Conservation (phyloP, 495 filamentous ascomycete species). For the Alectoria sarmentosa region DNA sequence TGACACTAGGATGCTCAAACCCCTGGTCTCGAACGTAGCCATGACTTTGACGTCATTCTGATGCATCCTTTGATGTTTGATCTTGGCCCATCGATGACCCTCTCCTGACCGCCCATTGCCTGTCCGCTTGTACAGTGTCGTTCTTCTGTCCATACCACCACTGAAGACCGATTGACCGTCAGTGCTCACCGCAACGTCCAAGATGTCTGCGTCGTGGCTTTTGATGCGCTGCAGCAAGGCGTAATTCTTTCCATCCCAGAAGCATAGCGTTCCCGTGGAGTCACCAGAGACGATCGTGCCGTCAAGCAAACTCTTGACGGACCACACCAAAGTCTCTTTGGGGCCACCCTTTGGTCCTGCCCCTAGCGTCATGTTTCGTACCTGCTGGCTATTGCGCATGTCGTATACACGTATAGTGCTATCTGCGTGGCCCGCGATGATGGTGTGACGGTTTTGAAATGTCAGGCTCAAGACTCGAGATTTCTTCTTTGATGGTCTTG, state of each 20-base stretch:
- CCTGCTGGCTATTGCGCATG: conserved; percentile 62
- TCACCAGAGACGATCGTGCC: conserved; percentile 92
- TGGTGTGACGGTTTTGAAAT: conserved; percentile 74
- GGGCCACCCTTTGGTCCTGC: conserved; percentile 65
- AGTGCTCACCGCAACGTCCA: conserved; percentile 70
- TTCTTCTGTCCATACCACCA: conserved; percentile 84
- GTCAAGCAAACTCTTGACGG: conserved; percentile 75
- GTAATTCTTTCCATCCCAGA: conserved; percentile 91
- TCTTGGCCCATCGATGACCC: conserved; percentile 67
- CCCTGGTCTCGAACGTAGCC: conserved; percentile 77
- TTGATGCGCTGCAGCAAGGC: conserved; percentile 77
- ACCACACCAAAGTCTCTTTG: conserved; percentile 86
- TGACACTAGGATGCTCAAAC: conserved; percentile 80
- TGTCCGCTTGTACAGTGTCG: conserved; percentile 63
- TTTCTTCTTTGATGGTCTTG: conserved; percentile 68
- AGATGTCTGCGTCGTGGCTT: conserved; percentile 80
- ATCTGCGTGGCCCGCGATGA: conserved; percentile 88
- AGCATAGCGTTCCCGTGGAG: conserved; percentile 83
- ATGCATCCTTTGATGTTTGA: conserved; percentile 77
- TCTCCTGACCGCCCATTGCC: conserved; percentile 49
- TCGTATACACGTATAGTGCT: conserved; percentile 88
- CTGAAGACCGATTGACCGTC: conserved; percentile 84
- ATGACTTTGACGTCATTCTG: conserved; percentile 92
- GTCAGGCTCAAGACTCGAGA: conserved; percentile 80
- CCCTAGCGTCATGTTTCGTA: conserved; percentile 80